These are phyloP conservation scores for Cyberlindnera misumaiensis DNA, from an alignment of 805 yeast genomes.

Conservation along the genomic window DNA sequence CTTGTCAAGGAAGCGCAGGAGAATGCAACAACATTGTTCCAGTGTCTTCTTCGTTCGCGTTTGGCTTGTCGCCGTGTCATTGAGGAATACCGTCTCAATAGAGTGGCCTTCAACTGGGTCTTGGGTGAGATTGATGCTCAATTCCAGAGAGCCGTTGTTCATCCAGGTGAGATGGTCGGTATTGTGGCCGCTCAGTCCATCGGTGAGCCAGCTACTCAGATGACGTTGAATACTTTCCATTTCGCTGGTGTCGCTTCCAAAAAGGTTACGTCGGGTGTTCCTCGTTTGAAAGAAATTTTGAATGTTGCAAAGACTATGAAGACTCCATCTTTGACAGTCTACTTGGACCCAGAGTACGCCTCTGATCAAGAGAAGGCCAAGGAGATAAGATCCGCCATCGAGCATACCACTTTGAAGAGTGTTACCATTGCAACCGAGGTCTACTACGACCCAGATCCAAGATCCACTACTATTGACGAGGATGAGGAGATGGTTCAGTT, in stretches of 20 bases:
- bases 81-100: constrained; percentile 81
- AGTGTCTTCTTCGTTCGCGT: constrained; percentile 88
- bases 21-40: constrained; percentile 86
- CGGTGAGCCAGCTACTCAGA: constrained; percentile 98
- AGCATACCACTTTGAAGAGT: constrained; percentile 89
- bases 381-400: constrained; percentile 92
- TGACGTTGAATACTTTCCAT: constrained; percentile 96
- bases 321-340: constrained; percentile 99
- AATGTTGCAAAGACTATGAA: constrained; percentile 97
- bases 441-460: constrained; percentile 96
- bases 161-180: constrained; percentile 99
- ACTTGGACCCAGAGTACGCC: constrained; percentile 72
- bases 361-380: constrained; percentile 91
- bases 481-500: constrained; percentile 97
- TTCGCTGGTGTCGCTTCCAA: constrained; percentile 96
- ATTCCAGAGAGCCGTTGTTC: constrained; percentile 84
- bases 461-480: constrained; percentile 91
- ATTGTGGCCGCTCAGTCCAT: constrained; percentile 95
- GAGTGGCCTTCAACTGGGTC: constrained; percentile 92
- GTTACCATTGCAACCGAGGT: constrained; percentile 97
- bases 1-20: constrained; percentile 80
- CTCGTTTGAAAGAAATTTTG: constrained; percentile 95
- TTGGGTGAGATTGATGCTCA: constrained; percentile 90
- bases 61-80: constrained; percentile 84
- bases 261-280: constrained; percentile 95